These are phyloP conservation scores for Rhazya stricta DNA, from an alignment of 257 asterid genomes.

Conservation along the genomic window DNA sequence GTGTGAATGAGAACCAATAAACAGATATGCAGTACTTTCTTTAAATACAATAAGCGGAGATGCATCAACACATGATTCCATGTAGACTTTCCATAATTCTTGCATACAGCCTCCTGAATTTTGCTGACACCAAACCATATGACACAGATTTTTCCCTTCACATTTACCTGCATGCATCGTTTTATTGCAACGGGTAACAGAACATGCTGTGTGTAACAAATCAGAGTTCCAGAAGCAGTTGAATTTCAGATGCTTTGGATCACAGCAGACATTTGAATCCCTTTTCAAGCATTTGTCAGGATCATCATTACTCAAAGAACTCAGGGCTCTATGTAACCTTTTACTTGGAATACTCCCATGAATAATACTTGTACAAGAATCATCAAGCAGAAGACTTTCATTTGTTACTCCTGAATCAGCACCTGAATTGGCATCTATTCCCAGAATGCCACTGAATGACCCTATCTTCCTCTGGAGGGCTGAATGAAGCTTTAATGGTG, in stretches of 20 bases:
- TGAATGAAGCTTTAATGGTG: constrained; percentile 60
- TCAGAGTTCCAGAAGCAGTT: constrained; percentile 27
- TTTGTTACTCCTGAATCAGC: constrained; percentile 28
- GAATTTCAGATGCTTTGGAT: constrained; percentile 23
- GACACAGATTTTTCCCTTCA: constrained; percentile 31
- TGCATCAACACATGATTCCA: constrained; percentile 93
- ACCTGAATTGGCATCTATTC: constrained; percentile 24
- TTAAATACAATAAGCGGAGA: constrained; percentile 75
- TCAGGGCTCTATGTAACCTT: constrained; percentile 22
- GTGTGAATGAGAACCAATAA: constrained; percentile 88
- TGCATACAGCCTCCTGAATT: constrained; percentile 42
- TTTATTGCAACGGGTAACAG: constrained; percentile 78
- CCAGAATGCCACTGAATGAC: constrained; percentile 31
- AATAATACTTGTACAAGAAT: constrained; percentile 20
- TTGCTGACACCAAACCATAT: constrained; percentile 32
- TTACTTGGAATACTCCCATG: constrained; percentile 25
- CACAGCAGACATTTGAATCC: constrained; percentile 22
- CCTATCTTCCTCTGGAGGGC: constrained; percentile 38
- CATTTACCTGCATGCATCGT: constrained; percentile 42
- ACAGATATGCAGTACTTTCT: constrained; percentile 46
- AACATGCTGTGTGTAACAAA: constrained; percentile 41
- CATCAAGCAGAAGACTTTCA: constrained; percentile 19
- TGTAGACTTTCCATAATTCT: constrained; percentile 61
- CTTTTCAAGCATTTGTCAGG: constrained; percentile 49
- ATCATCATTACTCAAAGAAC: constrained; percentile 21